Base-by-base conservation (phyloP, 108 stramenopile species). In the Fragilaria crotonensis region DNA sequence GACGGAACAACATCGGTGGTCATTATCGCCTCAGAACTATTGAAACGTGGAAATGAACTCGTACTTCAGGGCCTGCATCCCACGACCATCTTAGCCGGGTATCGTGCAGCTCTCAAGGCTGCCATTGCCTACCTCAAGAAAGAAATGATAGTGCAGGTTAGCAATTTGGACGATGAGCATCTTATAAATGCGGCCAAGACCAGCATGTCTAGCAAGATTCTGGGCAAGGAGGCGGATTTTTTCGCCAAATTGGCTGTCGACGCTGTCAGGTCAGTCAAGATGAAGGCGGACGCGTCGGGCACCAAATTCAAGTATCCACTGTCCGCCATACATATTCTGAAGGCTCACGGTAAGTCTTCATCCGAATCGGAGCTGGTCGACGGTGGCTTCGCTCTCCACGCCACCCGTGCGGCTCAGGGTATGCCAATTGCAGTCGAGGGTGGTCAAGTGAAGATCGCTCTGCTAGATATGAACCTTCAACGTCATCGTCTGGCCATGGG, bases 1-100 rank as follows among this genome's bases (percentile, higher is more conserved):
- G 99, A 99, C 61, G 99, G 99, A 31, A 99, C 99, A 19, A 99
- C 99, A 4, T 83, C 80, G 0, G 99, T 99, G 17, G 98, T 99
- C 27, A 93, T 99, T 52, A 73, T 99, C 30, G 97, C 98, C 0
- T 82, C 96, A 0, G 99, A 99, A 73, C 77, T 99, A 18, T 60
- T 99, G 67, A 89, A 94, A 55, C 69, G 97, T 45, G 97, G 90
- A 0, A 96, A 95, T 49, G 96, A 98, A 67, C 76, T 99, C 22
- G 92, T 99, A 19, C 93, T 90, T 71, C 90, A 76, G 53, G 86
- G 86, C 14, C 79, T 99, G 20, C 99, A 99, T 70, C 98, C 99
- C 41, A 99, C 99, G 45, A 96, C 94, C 31, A 95, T 99, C 54
- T 87, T 99, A 57, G 66, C 93, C 5, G 99, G 99, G 0, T 99